phyloP scores from a whole-genome alignment of 139 green algal genomes.

The Edaphochlamys debaryana region DNA sequence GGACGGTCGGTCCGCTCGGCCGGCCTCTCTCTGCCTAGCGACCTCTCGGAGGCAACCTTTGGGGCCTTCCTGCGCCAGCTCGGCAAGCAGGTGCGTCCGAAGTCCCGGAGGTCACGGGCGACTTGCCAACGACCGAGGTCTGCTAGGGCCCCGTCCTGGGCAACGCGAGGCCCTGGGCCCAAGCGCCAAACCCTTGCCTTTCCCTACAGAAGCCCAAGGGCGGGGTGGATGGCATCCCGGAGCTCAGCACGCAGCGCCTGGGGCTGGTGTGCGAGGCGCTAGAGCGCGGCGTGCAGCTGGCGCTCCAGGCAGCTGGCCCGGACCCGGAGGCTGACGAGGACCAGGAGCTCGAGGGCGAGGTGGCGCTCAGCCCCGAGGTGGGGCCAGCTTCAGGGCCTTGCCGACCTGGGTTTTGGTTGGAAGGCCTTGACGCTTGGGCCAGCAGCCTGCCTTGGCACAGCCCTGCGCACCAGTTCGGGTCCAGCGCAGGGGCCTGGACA shows the following conservation, averaged over 20 bases:
- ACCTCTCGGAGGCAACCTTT: slow-evolving; percentile 10
- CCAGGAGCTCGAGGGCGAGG: neutral
- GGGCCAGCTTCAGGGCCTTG: too few species aligned
- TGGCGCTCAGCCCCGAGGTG: too few species aligned
- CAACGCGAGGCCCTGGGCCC: neutral
- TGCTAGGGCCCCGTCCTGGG: too few species aligned
- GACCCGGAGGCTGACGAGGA: slow-evolving; percentile 4
- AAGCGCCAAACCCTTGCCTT: neutral
- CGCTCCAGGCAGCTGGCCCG: neutral
- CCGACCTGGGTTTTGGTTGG: too few species aligned
- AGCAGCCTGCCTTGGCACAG: too few species aligned
- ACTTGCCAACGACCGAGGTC: neutral
- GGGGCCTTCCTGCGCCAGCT: neutral
- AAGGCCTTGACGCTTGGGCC: too few species aligned
- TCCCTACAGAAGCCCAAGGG: neutral
- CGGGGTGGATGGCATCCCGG: neutral
- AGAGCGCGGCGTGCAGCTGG: slow-evolving; percentile 1
- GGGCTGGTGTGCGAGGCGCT: slow-evolving; percentile 34
- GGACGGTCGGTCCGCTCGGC: neutral
- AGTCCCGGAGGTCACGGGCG: too few species aligned
- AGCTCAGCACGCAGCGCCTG: slow-evolving; percentile 37
- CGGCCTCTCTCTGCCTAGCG: neutral
- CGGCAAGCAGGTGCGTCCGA: neutral
- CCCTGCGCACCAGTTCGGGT: too few species aligned
- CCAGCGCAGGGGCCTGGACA: too few species aligned